Evolutionary conservation across 352 stramenopile species (phyloP), one percentile per base, ranked within the genome.

Genomic region (Aphanomyces cochlioides): DNA sequence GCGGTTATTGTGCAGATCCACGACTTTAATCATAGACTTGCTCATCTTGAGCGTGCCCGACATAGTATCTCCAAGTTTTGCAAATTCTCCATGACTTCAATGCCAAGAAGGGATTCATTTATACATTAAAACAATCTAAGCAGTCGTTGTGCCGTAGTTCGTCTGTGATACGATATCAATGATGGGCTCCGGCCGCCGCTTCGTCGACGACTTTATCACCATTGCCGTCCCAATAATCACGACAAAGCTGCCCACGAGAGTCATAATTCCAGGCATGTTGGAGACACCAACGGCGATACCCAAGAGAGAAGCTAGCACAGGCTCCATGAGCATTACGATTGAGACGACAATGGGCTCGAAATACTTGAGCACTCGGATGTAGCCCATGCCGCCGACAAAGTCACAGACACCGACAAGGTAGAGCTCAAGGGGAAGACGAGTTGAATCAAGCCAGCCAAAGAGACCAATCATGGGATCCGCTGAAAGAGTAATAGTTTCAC

Each of bases 281-380:
- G 91, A 83, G n/a, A 94, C 85, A 28, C 86, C 85, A 12, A 86
- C 77, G 34, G 76, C 79, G 10, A 92, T 78, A 21, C 87, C 90
- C 72, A 96, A 87, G n/a, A 89, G 76, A 3, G 80, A 78, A 6
- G 82, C 88, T 12, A 93, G 56, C 54, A 95, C 77, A 8, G 90
- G 90, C 75, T 97, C 89, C 17, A 96, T 69, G 8, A 97, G 76
- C 78, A 90, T 94, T 21, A 95, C 89, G 43, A 95, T 90, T 7
- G 88, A 89, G 41, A 96, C 81, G 34, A 96, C 88, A 61, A 97
- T 92, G 36, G 89, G 84, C 54, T 93, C 88, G 50, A 97, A 97
- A 74, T 97, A 96, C 66, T 96, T 96, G 81, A 97, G 89, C 15
- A 95, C 87, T 2, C 82, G 81, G 54, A 97, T 72, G 69, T 95